Percentiles rank a stretch among this genome's conserved stretches.
Evolutionary conservation across 257 asterid genomes (phyloP).

Genomic region (Apocynum venetum): DNA sequence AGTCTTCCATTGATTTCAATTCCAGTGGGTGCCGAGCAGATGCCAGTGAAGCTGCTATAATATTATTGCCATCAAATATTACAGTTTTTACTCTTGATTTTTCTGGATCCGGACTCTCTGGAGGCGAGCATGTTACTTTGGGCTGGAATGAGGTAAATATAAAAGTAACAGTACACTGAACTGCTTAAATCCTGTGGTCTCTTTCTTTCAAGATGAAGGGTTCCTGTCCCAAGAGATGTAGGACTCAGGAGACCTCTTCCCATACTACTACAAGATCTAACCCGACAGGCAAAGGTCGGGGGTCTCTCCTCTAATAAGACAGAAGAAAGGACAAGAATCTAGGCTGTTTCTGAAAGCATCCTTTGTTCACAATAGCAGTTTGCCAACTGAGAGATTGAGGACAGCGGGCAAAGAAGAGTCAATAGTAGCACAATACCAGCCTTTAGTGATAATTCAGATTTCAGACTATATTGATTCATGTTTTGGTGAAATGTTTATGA

Average conservation of each 20-base stretch:
- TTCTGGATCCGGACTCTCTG: slow-evolving; percentile 97
- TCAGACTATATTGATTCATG: neutral
- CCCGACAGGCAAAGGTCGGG: neutral
- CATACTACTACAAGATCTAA: neutral
- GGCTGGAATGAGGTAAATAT: slow-evolving; percentile 92
- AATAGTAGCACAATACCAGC: neutral
- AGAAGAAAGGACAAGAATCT: neutral
- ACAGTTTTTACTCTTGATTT: slow-evolving; percentile 88
- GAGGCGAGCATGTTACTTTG: slow-evolving; percentile 87
- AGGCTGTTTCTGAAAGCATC: neutral
- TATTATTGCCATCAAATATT: slow-evolving; percentile 78
- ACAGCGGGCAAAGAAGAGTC: neutral
- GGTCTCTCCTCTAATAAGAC: neutral
- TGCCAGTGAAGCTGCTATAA: slow-evolving; percentile 97
- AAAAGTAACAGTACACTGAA: slow-evolving; percentile 4
- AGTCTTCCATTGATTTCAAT: slow-evolving; percentile 18
- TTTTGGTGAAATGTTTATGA: neutral
- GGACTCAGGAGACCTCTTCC: neutral
- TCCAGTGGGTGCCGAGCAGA: slow-evolving; percentile 94
- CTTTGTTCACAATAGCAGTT: neutral
- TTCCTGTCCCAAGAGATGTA: neutral
- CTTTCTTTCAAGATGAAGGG: neutral
- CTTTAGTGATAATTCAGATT: neutral
- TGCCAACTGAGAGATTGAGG: neutral
- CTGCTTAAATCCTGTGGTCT: neutral